phyloP scores from a whole-genome alignment of 2,329 filamentous ascomycete genomes.

The Botrytis cinerea region DNA sequence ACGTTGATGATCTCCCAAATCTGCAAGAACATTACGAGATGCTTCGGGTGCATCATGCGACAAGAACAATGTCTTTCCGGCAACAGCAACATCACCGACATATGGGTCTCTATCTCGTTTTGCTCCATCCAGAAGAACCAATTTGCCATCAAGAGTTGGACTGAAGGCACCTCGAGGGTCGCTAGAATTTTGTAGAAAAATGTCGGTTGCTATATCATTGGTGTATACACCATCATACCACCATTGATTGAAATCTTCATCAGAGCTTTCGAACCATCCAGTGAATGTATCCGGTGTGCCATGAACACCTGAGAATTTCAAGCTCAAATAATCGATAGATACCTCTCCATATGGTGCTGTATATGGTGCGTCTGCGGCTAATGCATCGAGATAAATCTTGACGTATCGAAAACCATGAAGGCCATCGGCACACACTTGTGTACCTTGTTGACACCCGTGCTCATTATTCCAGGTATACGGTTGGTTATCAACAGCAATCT shows the following conservation, averaged over 20 bases:
- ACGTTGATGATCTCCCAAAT: constrained; percentile 52
- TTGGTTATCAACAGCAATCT: constrained; percentile 49
- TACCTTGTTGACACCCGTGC: constrained; percentile 48
- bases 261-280: constrained; percentile 56
- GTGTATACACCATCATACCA: constrained; percentile 58
- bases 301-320: constrained; percentile 49
- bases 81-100: constrained; percentile 53
- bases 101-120: constrained; percentile 57
- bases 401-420: constrained; percentile 56
- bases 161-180: constrained; percentile 51
- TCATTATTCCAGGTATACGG: constrained; percentile 50
- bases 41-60: constrained; percentile 48
- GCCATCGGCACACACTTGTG: constrained; percentile 53
- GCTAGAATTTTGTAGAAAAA: constrained; percentile 50
- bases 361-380: constrained; percentile 48
- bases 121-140: constrained; percentile 52
- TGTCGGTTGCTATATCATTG: constrained; percentile 51
- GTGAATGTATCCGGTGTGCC: constrained; percentile 52
- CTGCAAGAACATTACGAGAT: constrained; percentile 51
- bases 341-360: constrained; percentile 48
- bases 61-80: constrained; percentile 51
- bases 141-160: constrained; percentile 48
- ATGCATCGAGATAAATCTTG: constrained; percentile 50
- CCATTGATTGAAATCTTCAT: constrained; percentile 51
- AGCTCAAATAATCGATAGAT: constrained; percentile 46